Evolutionary conservation across 2,329 filamentous ascomycete genomes (phyloP).

Genomic region (Helminthosporium solani): DNA sequence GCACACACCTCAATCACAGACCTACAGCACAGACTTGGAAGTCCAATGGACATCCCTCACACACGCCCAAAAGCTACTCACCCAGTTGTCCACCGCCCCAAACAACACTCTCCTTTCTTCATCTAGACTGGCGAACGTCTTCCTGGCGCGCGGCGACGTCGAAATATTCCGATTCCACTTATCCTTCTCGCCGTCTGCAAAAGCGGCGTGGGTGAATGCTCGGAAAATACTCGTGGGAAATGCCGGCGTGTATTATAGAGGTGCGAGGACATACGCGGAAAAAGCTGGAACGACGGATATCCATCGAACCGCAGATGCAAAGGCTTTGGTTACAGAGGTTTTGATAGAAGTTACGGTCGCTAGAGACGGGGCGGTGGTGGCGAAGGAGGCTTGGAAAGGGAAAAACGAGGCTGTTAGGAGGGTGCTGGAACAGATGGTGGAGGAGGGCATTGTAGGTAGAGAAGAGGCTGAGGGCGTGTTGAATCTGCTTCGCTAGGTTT

Average conservation of each 20-base stretch:
- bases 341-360: slow-evolving; percentile 7
- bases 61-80: slow-evolving; percentile 32
- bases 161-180: slow-evolving; percentile 40
- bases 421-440: slow-evolving; percentile 27
- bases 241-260: slow-evolving; percentile 43
- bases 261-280: slow-evolving; percentile 35
- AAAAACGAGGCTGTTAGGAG: slow-evolving; percentile 21
- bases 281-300: slow-evolving; percentile 38
- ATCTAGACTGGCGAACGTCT: slow-evolving; percentile 32
- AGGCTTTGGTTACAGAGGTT: slow-evolving; percentile 9
- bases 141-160: slow-evolving; percentile 34
- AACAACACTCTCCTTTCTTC: slow-evolving; percentile 20
- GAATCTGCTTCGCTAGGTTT: background rate
- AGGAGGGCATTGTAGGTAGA: slow-evolving; percentile 20
- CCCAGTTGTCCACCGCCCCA: slow-evolving; percentile 20
- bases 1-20: slow-evolving; percentile 15
- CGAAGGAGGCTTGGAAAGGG: slow-evolving; percentile 25
- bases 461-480: slow-evolving; percentile 11
- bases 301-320: slow-evolving; percentile 8
- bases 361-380: slow-evolving; percentile 5
- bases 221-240: slow-evolving; percentile 36
- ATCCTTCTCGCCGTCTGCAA: slow-evolving; percentile 20
- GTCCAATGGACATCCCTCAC: slow-evolving; percentile 38
- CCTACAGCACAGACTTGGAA: slow-evolving; percentile 18
- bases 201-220: slow-evolving; percentile 35